phyloP scores from a whole-genome alignment of 176 grass and related monocot genomes.

The Urochloa ruziziensis region DNA sequence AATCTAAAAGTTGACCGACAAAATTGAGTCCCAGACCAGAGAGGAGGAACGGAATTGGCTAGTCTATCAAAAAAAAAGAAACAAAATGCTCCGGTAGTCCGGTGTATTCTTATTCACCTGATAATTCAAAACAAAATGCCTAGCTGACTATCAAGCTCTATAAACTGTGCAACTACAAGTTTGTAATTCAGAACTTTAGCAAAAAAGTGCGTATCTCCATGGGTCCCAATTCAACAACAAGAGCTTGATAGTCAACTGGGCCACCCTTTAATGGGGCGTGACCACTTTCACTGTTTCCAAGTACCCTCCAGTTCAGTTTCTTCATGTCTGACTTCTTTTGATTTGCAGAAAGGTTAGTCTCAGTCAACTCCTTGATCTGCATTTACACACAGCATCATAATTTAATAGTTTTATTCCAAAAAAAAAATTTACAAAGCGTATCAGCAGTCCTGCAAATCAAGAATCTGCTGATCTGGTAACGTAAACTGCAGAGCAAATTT shows the following conservation, averaged over 20 bases:
- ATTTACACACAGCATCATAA: neutral
- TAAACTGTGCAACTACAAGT: neutral
- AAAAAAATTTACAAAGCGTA: neutral
- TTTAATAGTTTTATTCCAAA: neutral
- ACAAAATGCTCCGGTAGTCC: neutral
- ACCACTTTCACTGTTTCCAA: constrained; percentile 11
- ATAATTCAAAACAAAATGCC: too few species aligned
- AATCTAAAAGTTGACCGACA: too few species aligned
- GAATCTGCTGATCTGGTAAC: neutral
- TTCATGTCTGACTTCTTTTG: constrained; percentile 73
- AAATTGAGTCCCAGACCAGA: too few species aligned
- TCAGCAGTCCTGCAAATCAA: too few species aligned
- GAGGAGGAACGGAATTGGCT: neutral
- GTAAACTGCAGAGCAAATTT: neutral
- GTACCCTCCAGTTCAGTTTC: constrained; percentile 54
- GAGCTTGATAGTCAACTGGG: constrained; percentile 43
- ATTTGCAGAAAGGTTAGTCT: constrained; percentile 78
- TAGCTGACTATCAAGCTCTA: too few species aligned
- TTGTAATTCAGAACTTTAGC: constrained; percentile 55
- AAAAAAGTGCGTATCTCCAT: constrained; percentile 86
- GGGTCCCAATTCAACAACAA: constrained; percentile 65
- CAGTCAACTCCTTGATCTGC: constrained; percentile 71
- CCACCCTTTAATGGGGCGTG: constrained; percentile 46
- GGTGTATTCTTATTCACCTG: neutral
- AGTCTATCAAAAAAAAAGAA: neutral